phyloP scores from a whole-genome alignment of 805 yeast species.

The Candida alai region DNA sequence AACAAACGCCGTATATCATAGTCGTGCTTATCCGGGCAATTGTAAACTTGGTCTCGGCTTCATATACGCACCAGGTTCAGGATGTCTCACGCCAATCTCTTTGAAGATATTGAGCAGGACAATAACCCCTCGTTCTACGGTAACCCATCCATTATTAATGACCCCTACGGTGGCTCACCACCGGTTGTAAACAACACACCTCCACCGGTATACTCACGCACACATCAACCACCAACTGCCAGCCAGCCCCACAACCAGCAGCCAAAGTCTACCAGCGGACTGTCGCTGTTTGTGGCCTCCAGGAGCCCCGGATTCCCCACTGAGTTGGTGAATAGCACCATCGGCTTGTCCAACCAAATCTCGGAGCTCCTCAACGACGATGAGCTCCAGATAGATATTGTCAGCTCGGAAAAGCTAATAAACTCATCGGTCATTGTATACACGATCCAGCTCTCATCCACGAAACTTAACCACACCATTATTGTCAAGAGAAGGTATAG shows the following conservation, averaged over 20 bases:
- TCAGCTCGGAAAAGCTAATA: conserved; percentile 31
- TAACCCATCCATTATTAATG: conserved; percentile 24
- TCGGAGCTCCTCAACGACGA: conserved; percentile 25
- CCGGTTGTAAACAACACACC: background rate
- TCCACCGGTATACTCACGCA: too few relatives aligned
- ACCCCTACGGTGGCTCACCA: conserved; percentile 19
- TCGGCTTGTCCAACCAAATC: conserved; percentile 29
- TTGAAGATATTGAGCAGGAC: conserved; percentile 42
- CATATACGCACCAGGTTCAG: too few relatives aligned
- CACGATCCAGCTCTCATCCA: conserved; percentile 25
- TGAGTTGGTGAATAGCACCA: conserved; percentile 26
- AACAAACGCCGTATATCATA: too few relatives aligned
- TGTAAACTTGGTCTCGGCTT: too few relatives aligned
- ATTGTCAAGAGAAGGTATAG: conserved; percentile 41
- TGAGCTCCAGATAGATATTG: conserved; percentile 25
- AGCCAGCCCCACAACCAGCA: background rate
- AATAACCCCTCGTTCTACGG: conserved; percentile 43
- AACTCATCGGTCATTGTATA: conserved; percentile 37
- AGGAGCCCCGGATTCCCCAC: conserved; percentile 10
- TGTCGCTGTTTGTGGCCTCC: too few relatives aligned
- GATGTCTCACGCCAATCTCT: conserved; percentile 15
- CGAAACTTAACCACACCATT: conserved; percentile 12
- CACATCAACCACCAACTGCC: too few relatives aligned
- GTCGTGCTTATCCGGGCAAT: too few relatives aligned
- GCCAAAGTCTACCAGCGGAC: background rate